Base-by-base conservation (phyloP, 306 rosid species). In the Cicer judaicum region DNA sequence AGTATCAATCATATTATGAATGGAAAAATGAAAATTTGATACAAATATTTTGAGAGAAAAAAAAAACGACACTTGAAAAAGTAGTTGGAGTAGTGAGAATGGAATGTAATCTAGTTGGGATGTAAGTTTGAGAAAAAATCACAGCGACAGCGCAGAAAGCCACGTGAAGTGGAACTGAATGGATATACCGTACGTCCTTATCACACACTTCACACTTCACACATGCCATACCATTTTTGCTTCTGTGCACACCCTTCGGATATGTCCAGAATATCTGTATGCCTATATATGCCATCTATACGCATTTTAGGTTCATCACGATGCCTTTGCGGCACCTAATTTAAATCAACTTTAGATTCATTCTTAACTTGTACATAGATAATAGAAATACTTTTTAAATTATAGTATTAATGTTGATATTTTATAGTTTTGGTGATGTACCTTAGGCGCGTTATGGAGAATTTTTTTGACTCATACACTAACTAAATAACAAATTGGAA, bases 151-250 rank as follows among this genome's bases (percentile, higher is more conserved):
- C 78, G 53, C 72, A 70, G 41, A 79, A 75, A 57, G 42, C 68
- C 81, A 83, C 84, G 81, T 79, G 86, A 79, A 19, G 50, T 8
- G 70, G 77, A 73, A 74, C 68, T 44, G 14, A 68, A 66, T 44
- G 14, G 72, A 66, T 43, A 12, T 76, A 68, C 71, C 68, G 40
- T 64, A n/a, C n/a, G n/a, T n/a, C 85, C 15, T 72, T 50, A 41
- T 77, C 73, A 74, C 59, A 36, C 71, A 21, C 24, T 21, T 21
- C 24, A 75, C 56, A 64, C 55, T 72, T 76, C 75, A 75, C 56
- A 64, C 62, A 53, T 82, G 68, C 62, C 81, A 68, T 40, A 8
- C 77, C 49, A 62, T 79, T 73, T 61, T 72, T 72, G 60, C 78
- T 83, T 64, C 56, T 13, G n/a, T 13, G 11, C 80, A 50, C 73